Conservation (phyloP, 148 eudicot genomes). For the Spergularia marina region DNA sequence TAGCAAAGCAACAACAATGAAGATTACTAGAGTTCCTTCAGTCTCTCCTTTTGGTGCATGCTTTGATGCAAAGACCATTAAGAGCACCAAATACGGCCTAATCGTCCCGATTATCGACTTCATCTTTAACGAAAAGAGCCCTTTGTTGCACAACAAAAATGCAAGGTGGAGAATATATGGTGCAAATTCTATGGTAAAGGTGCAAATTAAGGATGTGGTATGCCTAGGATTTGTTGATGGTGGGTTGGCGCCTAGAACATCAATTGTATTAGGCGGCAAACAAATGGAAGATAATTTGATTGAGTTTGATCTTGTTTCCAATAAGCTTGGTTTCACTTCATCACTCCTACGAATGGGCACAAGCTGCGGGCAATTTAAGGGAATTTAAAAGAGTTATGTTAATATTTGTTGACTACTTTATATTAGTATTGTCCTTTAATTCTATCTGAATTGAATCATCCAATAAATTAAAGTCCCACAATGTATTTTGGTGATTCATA, state of each 20-base stretch:
- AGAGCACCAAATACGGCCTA: slow-evolving; percentile 27
- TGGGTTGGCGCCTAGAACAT: slow-evolving; percentile 21
- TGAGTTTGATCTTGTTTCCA: slow-evolving; percentile 37
- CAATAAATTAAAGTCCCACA: too few relatives aligned
- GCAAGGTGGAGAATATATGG: slow-evolving; percentile 50
- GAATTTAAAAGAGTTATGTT: slow-evolving; percentile 10
- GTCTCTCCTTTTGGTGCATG: slow-evolving; percentile 52
- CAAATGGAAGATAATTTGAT: slow-evolving; percentile 56
- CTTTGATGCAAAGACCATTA: slow-evolving; percentile 28
- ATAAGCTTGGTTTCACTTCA: slow-evolving; percentile 37
- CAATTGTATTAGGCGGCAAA: slow-evolving; percentile 52
- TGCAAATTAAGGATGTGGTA: slow-evolving; percentile 19
- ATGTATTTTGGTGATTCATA: too few relatives aligned
- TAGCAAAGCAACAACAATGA: slow-evolving; percentile 33
- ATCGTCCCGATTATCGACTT: slow-evolving; percentile 46
- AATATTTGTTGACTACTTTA: too few relatives aligned
- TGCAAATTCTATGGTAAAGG: slow-evolving; percentile 44
- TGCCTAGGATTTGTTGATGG: slow-evolving; percentile 56
- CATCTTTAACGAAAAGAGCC: slow-evolving; percentile 28
- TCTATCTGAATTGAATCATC: too few relatives aligned
- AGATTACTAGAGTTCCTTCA: slow-evolving; percentile 33
- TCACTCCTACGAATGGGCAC: slow-evolving; percentile 36
- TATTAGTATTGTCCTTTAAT: too few relatives aligned
- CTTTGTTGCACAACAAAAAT: slow-evolving; percentile 30
- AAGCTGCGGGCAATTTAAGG: slow-evolving; percentile 41